phyloP scores from a whole-genome alignment of 2,329 filamentous ascomycete genomes.

The Emergomyces orientalis region DNA sequence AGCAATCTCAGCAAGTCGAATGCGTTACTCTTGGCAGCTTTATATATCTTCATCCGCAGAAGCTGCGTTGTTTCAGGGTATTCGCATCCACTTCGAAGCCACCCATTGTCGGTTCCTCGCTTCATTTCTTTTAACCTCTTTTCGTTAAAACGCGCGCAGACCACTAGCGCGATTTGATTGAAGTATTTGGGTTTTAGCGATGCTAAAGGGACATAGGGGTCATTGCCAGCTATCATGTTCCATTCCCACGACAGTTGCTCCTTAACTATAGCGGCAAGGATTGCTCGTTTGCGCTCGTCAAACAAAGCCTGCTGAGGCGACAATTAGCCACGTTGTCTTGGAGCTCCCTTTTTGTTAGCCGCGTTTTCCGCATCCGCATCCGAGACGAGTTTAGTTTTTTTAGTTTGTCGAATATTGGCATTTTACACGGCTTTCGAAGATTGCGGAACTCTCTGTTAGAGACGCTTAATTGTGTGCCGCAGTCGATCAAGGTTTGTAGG shows the following conservation, averaged over 20 bases:
- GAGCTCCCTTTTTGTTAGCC: background rate
- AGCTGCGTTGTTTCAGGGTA: background rate
- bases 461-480: background rate
- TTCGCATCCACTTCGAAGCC: background rate
- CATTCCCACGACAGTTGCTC: slow-evolving; percentile 5
- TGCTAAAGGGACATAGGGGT: slow-evolving; percentile 1
- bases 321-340: slow-evolving; percentile 1
- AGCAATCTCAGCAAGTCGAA: slow-evolving; percentile 3
- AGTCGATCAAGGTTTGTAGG: background rate
- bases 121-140: background rate
- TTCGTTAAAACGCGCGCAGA: background rate
- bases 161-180: background rate
- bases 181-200: background rate
- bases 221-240: background rate
- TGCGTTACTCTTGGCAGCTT: background rate
- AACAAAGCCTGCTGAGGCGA: background rate
- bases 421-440: background rate
- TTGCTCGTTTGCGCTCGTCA: background rate
- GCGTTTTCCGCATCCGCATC: background rate
- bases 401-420: background rate
- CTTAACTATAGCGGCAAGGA: slow-evolving; percentile 1
- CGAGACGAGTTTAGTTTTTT: background rate
- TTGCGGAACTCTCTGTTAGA: background rate
- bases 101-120: background rate
- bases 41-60: background rate